Evolutionary conservation across 2,329 filamentous ascomycete genomes (phyloP).

Genomic region (Talaromyces sp.): DNA sequence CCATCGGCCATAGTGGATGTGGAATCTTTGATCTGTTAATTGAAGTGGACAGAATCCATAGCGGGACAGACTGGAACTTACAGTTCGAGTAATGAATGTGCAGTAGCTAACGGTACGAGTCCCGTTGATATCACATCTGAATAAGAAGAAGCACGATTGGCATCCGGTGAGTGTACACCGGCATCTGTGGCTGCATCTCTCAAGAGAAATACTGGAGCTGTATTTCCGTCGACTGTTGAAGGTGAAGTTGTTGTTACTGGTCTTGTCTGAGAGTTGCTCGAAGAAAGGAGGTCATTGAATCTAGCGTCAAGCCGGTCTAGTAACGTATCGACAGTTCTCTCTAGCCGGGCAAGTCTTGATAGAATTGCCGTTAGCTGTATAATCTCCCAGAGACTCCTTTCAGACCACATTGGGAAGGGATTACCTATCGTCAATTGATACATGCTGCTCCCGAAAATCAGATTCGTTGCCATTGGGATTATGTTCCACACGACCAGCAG

Average conservation of each 20-base stretch:
- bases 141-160: not conserved
- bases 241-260: not conserved
- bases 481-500: too few species aligned
- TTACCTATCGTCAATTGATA: constrained; percentile 2
- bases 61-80: not conserved
- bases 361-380: not conserved
- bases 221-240: constrained; percentile 8
- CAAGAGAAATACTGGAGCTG: constrained; percentile 30
- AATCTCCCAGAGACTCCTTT: not conserved
- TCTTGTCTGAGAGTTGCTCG: not conserved
- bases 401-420: not conserved
- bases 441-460: not conserved
- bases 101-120: constrained; percentile 8
- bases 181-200: constrained; percentile 27
- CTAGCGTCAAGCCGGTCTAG: constrained; percentile 4
- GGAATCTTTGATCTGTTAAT: constrained; percentile 23
- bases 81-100: constrained; percentile 9
- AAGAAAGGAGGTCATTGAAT: not conserved
- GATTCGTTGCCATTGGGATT: not conserved
- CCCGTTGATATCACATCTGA: constrained; percentile 9
- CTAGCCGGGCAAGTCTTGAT: constrained; percentile 3
- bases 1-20: constrained; percentile 42
- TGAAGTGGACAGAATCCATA: not conserved
- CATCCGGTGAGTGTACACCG: constrained; percentile 19
- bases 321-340: not conserved